phyloP scores from a whole-genome alignment of 768 basidiomycete genomes.

The Tylopilus sp. region DNA sequence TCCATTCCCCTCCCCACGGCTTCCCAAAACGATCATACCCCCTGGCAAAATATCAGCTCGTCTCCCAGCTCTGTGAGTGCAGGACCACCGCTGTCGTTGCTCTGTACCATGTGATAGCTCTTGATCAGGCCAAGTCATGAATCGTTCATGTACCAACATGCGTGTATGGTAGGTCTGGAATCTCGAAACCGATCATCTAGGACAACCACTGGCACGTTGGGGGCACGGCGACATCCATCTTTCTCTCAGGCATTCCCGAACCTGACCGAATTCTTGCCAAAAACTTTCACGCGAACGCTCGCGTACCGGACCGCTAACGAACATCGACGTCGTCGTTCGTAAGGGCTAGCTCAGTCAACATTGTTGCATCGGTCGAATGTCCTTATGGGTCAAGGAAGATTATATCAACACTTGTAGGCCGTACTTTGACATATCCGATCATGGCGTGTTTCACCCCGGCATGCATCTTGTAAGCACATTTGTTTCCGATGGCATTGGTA shows the following conservation, averaged over 20 bases:
- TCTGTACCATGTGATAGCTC: background rate
- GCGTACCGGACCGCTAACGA: background rate
- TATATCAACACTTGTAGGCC: background rate
- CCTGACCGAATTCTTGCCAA: background rate
- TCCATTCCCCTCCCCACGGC: background rate
- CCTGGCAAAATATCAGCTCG: background rate
- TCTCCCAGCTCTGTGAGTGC: background rate
- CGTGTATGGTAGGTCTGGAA: too few relatives aligned
- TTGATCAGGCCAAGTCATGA: background rate
- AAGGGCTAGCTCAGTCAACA: background rate
- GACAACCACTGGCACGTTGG: background rate
- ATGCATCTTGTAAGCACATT: background rate
- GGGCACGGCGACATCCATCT: background rate
- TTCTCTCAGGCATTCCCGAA: background rate
- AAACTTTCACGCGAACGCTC: slow-evolving; percentile 1
- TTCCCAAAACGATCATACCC: slow-evolving; percentile 1
- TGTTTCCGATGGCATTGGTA: background rate
- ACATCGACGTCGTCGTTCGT: too few relatives aligned
- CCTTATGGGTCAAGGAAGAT: background rate
- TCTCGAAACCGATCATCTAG: background rate
- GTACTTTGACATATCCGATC: background rate
- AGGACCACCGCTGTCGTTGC: background rate
- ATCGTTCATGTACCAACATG: too few relatives aligned
- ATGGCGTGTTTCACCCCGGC: slow-evolving; percentile 2
- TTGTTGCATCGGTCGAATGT: background rate